These are phyloP conservation scores for Pulveroboletus sp. DNA, from an alignment of 768 basidiomycete genomes.

Conservation along the genomic window DNA sequence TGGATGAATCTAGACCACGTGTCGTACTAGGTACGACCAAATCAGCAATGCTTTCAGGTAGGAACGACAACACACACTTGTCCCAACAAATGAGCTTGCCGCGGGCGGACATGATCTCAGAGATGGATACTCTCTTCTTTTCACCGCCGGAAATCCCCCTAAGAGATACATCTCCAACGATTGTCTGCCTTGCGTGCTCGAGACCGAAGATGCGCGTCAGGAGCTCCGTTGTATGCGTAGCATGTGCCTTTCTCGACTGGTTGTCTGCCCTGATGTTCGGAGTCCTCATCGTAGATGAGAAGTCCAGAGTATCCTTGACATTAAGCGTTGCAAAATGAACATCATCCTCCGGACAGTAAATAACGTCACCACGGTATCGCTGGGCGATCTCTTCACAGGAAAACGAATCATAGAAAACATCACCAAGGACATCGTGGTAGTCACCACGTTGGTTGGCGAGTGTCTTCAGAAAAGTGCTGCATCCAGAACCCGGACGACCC, in stretches of 20 bases:
- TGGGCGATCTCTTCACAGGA: slow-evolving; percentile 40
- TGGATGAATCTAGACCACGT: slow-evolving; percentile 61
- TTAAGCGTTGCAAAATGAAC: slow-evolving; percentile 35
- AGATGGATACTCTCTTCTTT: slow-evolving; percentile 79
- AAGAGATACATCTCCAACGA: slow-evolving; percentile 73
- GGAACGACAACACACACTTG: slow-evolving; percentile 47
- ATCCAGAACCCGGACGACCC: slow-evolving; percentile 72
- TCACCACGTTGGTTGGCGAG: slow-evolving; percentile 43
- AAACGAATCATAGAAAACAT: slow-evolving; percentile 46
- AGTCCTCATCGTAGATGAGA: slow-evolving; percentile 50
- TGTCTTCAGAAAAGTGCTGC: slow-evolving; percentile 48
- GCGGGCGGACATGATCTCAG: slow-evolving; percentile 62
- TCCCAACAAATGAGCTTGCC: slow-evolving; percentile 71
- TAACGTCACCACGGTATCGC: slow-evolving; percentile 45
- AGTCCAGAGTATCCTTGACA: slow-evolving; percentile 45
- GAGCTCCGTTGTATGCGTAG: slow-evolving; percentile 38
- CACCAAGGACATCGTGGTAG: slow-evolving; percentile 39
- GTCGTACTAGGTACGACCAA: slow-evolving; percentile 46
- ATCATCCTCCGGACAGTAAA: slow-evolving; percentile 35
- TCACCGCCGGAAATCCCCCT: slow-evolving; percentile 73
- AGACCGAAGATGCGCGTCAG: slow-evolving; percentile 72
- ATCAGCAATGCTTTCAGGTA: background rate
- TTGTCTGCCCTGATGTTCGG: slow-evolving; percentile 27
- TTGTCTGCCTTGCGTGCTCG: slow-evolving; percentile 63
- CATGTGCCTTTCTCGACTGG: slow-evolving; percentile 29